Evolutionary conservation across 2,329 filamentous ascomycete genomes (phyloP).

Genomic region (Cercospora sp.): DNA sequence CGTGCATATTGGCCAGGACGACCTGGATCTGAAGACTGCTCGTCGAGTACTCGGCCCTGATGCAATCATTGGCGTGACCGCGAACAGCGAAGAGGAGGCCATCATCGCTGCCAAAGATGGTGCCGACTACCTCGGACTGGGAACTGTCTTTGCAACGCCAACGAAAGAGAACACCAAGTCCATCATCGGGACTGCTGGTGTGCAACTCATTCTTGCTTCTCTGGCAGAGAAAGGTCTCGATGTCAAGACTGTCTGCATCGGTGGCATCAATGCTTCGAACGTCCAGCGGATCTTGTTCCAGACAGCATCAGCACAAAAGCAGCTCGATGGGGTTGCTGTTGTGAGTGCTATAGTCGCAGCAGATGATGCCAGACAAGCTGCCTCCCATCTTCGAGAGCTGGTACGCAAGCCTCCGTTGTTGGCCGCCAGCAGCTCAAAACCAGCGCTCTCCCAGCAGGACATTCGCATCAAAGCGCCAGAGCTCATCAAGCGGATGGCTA

Average conservation of each 20-base stretch:
- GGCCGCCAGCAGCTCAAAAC: conserved; percentile 32
- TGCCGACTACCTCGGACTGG: conserved; percentile 89
- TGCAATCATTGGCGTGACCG: conserved; percentile 86
- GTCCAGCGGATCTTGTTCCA: conserved; percentile 73
- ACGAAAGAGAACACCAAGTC: conserved; percentile 88
- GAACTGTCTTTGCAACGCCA: conserved; percentile 81
- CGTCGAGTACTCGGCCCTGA: conserved; percentile 70
- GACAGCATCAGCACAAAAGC: conserved; percentile 57
- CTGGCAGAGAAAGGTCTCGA: conserved; percentile 53
- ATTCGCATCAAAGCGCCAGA: conserved; percentile 33
- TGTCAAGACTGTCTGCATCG: conserved; percentile 77
- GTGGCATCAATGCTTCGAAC: conserved; percentile 79
- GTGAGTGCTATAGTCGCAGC: conserved; percentile 86
- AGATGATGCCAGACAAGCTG: conserved; percentile 62
- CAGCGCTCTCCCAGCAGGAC: conserved; percentile 34
- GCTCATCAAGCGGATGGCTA: conserved; percentile 60
- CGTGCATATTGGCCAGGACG: conserved; percentile 93
- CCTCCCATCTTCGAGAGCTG: conserved; percentile 59
- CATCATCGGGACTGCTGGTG: conserved; percentile 72
- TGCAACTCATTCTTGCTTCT: conserved; percentile 63
- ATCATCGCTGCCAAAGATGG: conserved; percentile 68
- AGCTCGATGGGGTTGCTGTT: conserved; percentile 78
- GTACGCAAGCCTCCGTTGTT: conserved; percentile 50
- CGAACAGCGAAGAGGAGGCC: conserved; percentile 73
- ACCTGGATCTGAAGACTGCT: conserved; percentile 70